Evolutionary conservation across 495 filamentous ascomycete species (phyloP).

Genomic region (Talaromyces nanjingensis): DNA sequence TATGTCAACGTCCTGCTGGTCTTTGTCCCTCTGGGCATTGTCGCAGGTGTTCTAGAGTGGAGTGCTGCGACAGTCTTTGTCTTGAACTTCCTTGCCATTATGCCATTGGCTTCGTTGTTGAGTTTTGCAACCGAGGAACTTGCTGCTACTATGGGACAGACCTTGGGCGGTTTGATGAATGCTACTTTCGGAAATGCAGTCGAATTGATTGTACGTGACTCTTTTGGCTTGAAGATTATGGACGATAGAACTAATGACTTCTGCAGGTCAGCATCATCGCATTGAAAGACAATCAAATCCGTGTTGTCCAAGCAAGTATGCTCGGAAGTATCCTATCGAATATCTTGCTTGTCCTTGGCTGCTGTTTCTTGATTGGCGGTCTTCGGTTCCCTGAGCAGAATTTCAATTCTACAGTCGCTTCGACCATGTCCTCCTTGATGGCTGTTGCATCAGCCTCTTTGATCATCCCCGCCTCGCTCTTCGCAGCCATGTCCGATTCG

Average conservation of each 20-base stretch:
- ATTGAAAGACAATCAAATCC: conserved; percentile 74
- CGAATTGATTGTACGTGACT: conserved; percentile 79
- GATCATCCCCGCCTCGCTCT: conserved; percentile 84
- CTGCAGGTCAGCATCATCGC: conserved; percentile 88
- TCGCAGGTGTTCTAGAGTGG: conserved; percentile 67
- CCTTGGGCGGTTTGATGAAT: conserved; percentile 87
- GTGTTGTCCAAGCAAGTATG: conserved; percentile 97
- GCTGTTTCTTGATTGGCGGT: conserved; percentile 92
- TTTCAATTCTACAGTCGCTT: conserved; percentile 85
- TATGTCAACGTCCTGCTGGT: conserved; percentile 83
- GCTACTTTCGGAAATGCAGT: conserved; percentile 97
- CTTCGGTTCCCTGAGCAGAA: conserved; percentile 57
- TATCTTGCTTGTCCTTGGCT: conserved; percentile 87
- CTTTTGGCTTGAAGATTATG: conserved; percentile 1
- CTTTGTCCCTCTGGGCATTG: conserved; percentile 84
- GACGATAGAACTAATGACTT: conserved; percentile 6
- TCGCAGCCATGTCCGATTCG: conserved; percentile 43
- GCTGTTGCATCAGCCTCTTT: conserved; percentile 82
- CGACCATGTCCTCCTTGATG: conserved; percentile 95
- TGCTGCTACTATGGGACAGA: conserved; percentile 75
- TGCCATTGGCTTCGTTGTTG: conserved; percentile 84
- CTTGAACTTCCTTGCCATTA: conserved; percentile 93
- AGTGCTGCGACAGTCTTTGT: conserved; percentile 71
- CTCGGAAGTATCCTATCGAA: conserved; percentile 95
- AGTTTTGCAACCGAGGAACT: conserved; percentile 96